These are phyloP conservation scores for Leucogyrophana mollusca DNA, from an alignment of 768 basidiomycete species.

Conservation along the genomic window DNA sequence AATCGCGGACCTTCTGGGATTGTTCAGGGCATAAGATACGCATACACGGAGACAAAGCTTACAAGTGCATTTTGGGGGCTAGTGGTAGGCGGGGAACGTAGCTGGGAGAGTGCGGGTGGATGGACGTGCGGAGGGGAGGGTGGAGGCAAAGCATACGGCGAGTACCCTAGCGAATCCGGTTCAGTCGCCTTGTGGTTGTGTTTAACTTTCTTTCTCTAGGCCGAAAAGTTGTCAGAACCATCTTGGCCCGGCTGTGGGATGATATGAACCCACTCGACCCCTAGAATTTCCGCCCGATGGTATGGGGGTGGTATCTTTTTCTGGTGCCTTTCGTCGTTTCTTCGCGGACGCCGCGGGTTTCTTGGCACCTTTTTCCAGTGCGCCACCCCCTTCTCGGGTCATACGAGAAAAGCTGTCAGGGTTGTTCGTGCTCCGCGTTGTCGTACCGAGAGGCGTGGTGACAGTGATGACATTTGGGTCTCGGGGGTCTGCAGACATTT, in stretches of 20 bases:
- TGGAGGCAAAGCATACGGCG: conserved; percentile 44
- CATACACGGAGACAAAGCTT: too few relatives aligned
- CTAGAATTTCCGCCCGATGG: conserved; percentile 49
- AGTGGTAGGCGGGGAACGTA: too few relatives aligned
- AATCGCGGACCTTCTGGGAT: too few relatives aligned
- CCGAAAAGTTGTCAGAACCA: conserved; percentile 2
- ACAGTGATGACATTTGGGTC: conserved; percentile 77
- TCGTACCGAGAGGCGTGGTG: conserved; percentile 75
- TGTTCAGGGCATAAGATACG: too few relatives aligned
- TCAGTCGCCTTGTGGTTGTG: conserved; percentile 62
- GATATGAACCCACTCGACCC: conserved; percentile 41
- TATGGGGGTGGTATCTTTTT: conserved; percentile 68
- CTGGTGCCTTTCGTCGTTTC: conserved; percentile 59
- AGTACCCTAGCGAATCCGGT: conserved; percentile 44
- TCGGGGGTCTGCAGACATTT: conserved; percentile 68
- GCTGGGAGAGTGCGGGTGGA: conserved; percentile 13
- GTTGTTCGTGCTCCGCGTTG: conserved; percentile 59
- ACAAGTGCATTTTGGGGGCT: too few relatives aligned
- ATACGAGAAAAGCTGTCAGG: conserved; percentile 28
- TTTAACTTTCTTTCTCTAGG: conserved; percentile 63
- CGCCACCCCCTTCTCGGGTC: conserved; percentile 40
- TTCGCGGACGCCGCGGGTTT: conserved; percentile 39
- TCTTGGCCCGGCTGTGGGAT: conserved; percentile 6
- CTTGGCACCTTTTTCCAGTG: conserved; percentile 41
- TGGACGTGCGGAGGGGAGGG: conserved; percentile 33